These are phyloP conservation scores for Avena atlantica DNA, from an alignment of 176 grass and related monocot species.

Conservation along the genomic window DNA sequence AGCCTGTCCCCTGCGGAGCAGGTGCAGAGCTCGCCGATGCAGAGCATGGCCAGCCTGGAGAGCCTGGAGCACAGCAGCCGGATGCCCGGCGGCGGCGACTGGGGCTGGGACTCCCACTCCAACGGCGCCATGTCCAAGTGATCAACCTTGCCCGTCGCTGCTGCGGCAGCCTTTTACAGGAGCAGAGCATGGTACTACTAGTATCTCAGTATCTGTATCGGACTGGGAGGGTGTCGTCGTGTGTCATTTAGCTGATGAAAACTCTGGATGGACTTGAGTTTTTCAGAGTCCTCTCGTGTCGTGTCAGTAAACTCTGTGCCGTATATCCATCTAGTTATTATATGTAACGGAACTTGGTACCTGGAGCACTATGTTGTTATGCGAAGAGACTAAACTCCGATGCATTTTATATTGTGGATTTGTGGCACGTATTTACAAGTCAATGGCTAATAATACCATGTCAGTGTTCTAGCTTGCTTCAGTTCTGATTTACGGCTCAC, in stretches of 20 bases:
- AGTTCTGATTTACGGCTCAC: background rate
- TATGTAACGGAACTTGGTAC: constrained; percentile 27
- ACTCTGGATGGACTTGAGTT: constrained; percentile 50
- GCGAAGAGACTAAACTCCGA: constrained; percentile 32
- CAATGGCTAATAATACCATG: background rate
- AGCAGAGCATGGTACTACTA: background rate
- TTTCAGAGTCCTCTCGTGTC: constrained; percentile 55
- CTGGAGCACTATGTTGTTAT: background rate
- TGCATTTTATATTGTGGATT: constrained; percentile 27
- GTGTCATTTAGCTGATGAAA: constrained; percentile 26
- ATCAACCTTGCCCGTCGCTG: background rate
- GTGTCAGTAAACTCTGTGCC: background rate
- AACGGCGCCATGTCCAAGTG: constrained; percentile 65
- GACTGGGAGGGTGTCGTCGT: background rate
- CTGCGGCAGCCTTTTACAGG: no score
- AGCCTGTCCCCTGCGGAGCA: constrained; percentile 69
- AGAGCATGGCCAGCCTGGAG: constrained; percentile 60
- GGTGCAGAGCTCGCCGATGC: constrained; percentile 63
- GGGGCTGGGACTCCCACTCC: constrained; percentile 56
- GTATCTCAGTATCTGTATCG: background rate
- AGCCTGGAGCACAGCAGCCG: constrained; percentile 54
- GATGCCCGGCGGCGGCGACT: constrained; percentile 38
- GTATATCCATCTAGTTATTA: constrained; percentile 28
- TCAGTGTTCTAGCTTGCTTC: background rate
- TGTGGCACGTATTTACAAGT: no score